Conservation (phyloP, 805 yeast genomes). For the Lipomyces sp. region DNA sequence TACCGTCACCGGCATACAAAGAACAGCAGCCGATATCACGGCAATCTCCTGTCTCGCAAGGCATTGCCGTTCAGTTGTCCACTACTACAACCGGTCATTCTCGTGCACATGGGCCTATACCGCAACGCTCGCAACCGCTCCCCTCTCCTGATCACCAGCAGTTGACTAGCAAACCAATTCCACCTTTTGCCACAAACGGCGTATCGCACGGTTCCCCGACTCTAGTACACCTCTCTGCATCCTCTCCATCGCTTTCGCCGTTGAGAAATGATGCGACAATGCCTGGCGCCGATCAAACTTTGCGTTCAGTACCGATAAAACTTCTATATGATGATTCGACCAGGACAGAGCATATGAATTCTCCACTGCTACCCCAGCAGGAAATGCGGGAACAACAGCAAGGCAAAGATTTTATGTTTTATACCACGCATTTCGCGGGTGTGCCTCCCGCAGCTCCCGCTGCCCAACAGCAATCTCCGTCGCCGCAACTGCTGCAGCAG, state of each 20-base stretch:
- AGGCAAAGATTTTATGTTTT: not conserved
- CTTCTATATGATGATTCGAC: slow-evolving; percentile 15
- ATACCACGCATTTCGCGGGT: not conserved
- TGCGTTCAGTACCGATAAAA: slow-evolving; percentile 16
- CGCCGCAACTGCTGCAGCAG: slow-evolving; percentile 1
- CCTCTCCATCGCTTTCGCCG: not conserved
- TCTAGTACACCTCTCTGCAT: not conserved
- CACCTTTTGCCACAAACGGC: not conserved
- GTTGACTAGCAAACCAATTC: slow-evolving; percentile 1
- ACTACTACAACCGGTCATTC: not conserved
- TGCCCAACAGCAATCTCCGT: not conserved
- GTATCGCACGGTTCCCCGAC: not conserved
- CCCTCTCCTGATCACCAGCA: slow-evolving; percentile 5
- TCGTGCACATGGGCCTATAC: slow-evolving; percentile 4
- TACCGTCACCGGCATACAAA: not conserved
- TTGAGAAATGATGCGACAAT: not conserved
- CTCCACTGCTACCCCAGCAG: not conserved
- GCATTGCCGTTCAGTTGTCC: not conserved
- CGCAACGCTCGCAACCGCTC: slow-evolving; percentile 6
- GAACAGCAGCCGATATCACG: slow-evolving; percentile 16
- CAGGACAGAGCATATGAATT: not conserved
- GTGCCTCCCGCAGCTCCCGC: not conserved
- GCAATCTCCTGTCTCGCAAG: slow-evolving; percentile 6
- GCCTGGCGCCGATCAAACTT: not conserved
- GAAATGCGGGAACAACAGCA: too few species aligned